A percentile compares a stretch with the other conserved stretches of the same genome.
Evolutionary conservation across 164 flowering plant genomes (phyloP).

Genomic region (Liquidambar formosana): DNA sequence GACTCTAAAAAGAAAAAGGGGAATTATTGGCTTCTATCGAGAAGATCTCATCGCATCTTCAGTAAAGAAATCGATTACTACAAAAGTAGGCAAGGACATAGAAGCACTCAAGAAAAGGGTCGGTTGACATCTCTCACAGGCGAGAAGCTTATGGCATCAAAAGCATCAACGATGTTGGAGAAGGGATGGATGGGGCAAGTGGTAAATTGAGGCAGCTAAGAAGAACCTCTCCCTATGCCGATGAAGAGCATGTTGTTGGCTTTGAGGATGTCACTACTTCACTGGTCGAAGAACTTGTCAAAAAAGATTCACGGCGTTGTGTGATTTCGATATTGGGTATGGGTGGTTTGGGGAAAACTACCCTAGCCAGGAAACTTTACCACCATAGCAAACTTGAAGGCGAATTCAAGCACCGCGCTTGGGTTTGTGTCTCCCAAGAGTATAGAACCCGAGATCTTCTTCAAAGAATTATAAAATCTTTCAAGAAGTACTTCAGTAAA

Average conservation of each 20-base stretch:
- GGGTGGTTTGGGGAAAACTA: no score
- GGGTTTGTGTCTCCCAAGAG: slow-evolving; percentile 19
- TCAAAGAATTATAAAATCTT: no score
- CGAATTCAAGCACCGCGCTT: slow-evolving; percentile 9
- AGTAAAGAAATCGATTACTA: not conserved
- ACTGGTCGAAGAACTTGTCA: not conserved
- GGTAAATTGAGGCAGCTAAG: not conserved
- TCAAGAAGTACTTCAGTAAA: no score
- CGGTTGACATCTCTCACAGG: not conserved
- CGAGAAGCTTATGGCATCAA: no score
- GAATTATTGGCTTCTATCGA: no score
- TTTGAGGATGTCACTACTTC: not conserved
- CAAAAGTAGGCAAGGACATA: slow-evolving; percentile 1
- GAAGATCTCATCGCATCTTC: no score
- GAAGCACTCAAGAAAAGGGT: not conserved
- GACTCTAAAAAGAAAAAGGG: no score
- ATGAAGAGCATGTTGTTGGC: no score
- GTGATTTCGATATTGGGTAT: no score
- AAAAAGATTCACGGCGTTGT: not conserved
- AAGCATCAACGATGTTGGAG: not conserved
- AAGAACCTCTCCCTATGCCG: no score
- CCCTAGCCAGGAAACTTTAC: slow-evolving; percentile 12
- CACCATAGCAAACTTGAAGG: not conserved
- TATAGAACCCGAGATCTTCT: not conserved
- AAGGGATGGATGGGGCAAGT: not conserved